phyloP scores from a whole-genome alignment of 2,329 filamentous ascomycete species.

The Drechslerella dactyloides region DNA sequence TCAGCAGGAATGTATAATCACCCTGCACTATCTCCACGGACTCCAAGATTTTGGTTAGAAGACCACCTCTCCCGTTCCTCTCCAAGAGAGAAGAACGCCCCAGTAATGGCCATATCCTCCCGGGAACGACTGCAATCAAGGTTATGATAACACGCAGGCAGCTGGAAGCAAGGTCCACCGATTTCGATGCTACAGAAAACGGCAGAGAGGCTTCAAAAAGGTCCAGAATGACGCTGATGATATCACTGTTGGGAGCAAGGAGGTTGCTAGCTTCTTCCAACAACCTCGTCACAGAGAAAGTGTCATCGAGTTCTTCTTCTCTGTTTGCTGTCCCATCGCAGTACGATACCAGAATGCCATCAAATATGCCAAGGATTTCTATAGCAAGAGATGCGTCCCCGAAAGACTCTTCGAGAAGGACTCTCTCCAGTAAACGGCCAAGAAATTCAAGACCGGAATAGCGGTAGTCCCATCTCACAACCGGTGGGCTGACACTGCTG shows the following conservation, averaged over 20 bases:
- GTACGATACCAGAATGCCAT: conserved; percentile 45
- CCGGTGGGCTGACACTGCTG: conserved; percentile 51
- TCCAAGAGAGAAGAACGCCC: conserved; percentile 80
- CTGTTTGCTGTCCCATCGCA: conserved; percentile 49
- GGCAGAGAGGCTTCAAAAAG: conserved; percentile 71
- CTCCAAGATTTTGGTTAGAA: conserved; percentile 79
- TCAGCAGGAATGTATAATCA: conserved; percentile 77
- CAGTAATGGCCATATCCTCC: conserved; percentile 88
- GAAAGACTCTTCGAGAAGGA: conserved; percentile 49
- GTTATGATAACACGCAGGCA: conserved; percentile 82
- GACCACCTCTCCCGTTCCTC: conserved; percentile 75
- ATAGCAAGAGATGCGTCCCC: conserved; percentile 51
- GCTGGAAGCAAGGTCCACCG: conserved; percentile 71
- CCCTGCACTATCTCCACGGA: conserved; percentile 78
- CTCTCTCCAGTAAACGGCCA: conserved; percentile 54
- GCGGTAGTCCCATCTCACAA: conserved; percentile 54
- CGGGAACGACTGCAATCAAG: conserved; percentile 74
- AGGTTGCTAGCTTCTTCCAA: conserved; percentile 67
- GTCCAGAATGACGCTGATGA: conserved; percentile 80
- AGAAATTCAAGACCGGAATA: conserved; percentile 54
- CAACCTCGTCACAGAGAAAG: conserved; percentile 56
- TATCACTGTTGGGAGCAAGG: conserved; percentile 68
- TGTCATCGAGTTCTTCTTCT: conserved; percentile 54
- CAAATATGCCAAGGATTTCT: conserved; percentile 54
- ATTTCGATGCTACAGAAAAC: conserved; percentile 65